A percentile compares a stretch with the other conserved stretches of the same genome.
These are phyloP conservation scores for Corrigiola litoralis DNA, from an alignment of 179 eudicot species.

Conservation along the genomic window DNA sequence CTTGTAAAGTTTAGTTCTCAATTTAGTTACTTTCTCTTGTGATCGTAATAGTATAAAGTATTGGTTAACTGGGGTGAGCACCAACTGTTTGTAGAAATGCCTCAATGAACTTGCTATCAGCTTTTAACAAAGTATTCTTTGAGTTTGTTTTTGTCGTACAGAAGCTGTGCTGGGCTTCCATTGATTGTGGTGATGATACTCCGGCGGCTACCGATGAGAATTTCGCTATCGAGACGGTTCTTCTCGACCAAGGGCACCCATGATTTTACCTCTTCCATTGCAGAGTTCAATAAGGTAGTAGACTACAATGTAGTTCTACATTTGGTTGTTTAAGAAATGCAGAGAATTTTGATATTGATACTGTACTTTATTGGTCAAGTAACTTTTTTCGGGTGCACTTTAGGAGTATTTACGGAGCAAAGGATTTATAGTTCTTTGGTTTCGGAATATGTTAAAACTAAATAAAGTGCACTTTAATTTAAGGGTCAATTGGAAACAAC, in stretches of 20 bases:
- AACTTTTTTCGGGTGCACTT: too few relatives aligned
- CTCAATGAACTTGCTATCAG: slow-evolving; percentile 20
- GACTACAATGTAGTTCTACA: not conserved
- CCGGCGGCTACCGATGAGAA: slow-evolving; percentile 4
- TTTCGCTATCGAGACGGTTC: slow-evolving; percentile 11
- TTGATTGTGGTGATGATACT: slow-evolving; percentile 14
- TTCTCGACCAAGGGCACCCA: slow-evolving; percentile 30
- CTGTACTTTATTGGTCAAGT: too few relatives aligned
- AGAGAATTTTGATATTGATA: not conserved
- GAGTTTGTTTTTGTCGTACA: not conserved
- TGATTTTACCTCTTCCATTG: slow-evolving; percentile 49
- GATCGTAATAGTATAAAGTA: not conserved
- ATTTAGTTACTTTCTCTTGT: too few relatives aligned
- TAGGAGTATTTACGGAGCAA: too few relatives aligned
- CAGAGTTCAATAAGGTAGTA: slow-evolving; percentile 70
- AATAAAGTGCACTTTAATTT: too few relatives aligned
- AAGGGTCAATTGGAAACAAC: too few relatives aligned
- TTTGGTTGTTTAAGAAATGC: not conserved
- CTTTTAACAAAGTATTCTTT: too few relatives aligned
- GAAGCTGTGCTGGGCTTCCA: not conserved
- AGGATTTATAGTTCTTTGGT: too few relatives aligned
- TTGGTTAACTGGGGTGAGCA: not conserved
- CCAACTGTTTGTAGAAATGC: slow-evolving; percentile 41
- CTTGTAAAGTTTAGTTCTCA: too few relatives aligned
- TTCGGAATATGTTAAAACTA: too few relatives aligned